These are phyloP conservation scores for Lolium rigidum DNA, from an alignment of 176 grass and related monocot genomes.

Conservation along the genomic window DNA sequence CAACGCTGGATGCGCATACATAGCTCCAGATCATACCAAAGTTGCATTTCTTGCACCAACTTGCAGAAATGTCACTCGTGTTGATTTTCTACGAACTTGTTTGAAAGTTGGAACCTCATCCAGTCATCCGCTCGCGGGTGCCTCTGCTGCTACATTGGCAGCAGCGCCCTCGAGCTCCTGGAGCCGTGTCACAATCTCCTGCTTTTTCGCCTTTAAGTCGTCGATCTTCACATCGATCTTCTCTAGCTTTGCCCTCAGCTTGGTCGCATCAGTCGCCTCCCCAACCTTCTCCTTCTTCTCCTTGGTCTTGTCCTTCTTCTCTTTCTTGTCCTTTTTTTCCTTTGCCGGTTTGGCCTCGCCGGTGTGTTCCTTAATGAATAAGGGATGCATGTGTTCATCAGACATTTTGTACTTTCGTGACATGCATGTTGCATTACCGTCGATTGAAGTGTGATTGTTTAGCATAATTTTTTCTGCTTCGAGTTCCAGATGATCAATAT, in stretches of 20 bases:
- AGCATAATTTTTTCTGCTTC: background rate
- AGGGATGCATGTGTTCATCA: background rate
- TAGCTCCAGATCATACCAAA: background rate
- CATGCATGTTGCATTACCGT: background rate
- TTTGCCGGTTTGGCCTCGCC: conserved; percentile 29
- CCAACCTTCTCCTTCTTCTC: conserved; percentile 49
- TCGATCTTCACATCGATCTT: conserved; percentile 63
- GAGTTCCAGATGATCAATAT: background rate
- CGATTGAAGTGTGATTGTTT: background rate
- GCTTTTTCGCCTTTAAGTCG: conserved; percentile 57
- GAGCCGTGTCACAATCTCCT: conserved; percentile 50
- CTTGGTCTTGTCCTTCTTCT: conserved; percentile 47
- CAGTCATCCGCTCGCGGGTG: background rate
- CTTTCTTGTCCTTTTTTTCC: conserved; percentile 46
- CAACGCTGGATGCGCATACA: background rate
- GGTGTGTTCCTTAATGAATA: conserved; percentile 25
- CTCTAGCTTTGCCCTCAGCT: conserved; percentile 54
- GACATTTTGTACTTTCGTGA: background rate
- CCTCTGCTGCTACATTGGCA: background rate
- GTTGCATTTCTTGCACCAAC: background rate
- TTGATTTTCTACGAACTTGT: background rate
- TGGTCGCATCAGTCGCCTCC: conserved; percentile 35
- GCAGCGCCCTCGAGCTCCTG: conserved; percentile 35
- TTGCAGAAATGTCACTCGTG: background rate
- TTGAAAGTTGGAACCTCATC: conserved; percentile 15